Evolutionary conservation across 225 moss, liverwort and hornwort genomes (phyloP), one percentile per base, ranked within the genome.

Genomic region (Physcomitrium patens): DNA sequence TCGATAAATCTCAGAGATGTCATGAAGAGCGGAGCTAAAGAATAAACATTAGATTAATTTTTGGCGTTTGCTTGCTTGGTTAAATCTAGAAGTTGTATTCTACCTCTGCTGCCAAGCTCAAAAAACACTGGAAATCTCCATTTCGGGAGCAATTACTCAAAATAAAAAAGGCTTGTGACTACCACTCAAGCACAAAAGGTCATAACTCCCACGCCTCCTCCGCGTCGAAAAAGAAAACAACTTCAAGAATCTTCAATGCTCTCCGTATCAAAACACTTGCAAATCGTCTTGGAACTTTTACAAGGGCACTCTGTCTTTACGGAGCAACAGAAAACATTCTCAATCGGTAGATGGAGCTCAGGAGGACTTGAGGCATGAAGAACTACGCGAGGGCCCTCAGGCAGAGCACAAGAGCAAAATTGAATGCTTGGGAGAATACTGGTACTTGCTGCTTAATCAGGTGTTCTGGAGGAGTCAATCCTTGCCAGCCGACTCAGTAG

Each of bases 401-500:
- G 8, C 22, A 10, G 13, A 58, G 58, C 24, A 58, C 4, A 13
- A 20, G 58, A 58, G 22, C 58, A 26, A 27, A 58, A 58, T 26
- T 37, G 31, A 56, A 56, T 56, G 22, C 10, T 56, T 8, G 8
- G 22, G 14, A 12, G 26, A 26, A 7, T 12, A 58, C 26, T 23
- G 20, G 3, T 54, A 19, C 3, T 19, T 26, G 58, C 12, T 55
- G 23, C 47, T 78, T 77, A 82, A 59, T 70, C 78, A 12, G 78
- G 82, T 17, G 78, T 78, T 69, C 77, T 62, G 3, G 73, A 67
- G 18, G 73, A 75, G 27, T 79, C 75, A 20, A 79, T 67, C 31
- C 19, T 61, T 47, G 79, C 84, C 9, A 92, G 73, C 26, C 92
- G 85, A 57, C 81, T 77, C 2, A 92, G 69, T 59, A 90, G 65